Evolutionary conservation across 768 basidiomycete genomes (phyloP).

Genomic region (Leccinum imitatum): DNA sequence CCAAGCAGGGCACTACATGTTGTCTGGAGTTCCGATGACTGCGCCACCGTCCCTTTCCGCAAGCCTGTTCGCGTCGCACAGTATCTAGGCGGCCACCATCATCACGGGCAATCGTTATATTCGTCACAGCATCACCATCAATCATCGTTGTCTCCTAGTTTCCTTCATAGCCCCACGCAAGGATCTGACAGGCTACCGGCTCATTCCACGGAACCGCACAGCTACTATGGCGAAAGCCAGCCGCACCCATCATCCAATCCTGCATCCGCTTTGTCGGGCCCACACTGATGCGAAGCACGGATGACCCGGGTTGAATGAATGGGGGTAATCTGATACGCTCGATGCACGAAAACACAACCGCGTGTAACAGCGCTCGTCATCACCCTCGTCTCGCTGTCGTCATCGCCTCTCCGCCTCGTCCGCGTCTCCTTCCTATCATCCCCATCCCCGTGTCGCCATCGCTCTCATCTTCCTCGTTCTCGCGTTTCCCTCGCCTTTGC

Average conservation of each 20-base stretch:
- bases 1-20: constrained; percentile 24
- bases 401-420: too few relatives aligned
- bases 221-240: constrained; percentile 32
- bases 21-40: constrained; percentile 48
- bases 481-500: too few relatives aligned
- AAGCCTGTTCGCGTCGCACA: constrained; percentile 34
- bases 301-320: constrained; percentile 5
- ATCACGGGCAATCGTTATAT: constrained; percentile 30
- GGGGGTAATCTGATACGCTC: too few relatives aligned
- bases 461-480: too few relatives aligned
- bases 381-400: neutral
- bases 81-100: constrained; percentile 24
- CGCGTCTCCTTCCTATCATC: too few relatives aligned
- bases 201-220: constrained; percentile 30
- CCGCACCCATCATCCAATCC: constrained; percentile 26
- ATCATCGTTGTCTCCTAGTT: constrained; percentile 27
- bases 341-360: too few relatives aligned
- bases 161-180: constrained; percentile 31
- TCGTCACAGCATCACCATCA: constrained; percentile 33
- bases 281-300: constrained; percentile 22
- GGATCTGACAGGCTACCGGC: constrained; percentile 29
- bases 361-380: too few relatives aligned
- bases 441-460: too few relatives aligned
- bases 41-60: constrained; percentile 49
- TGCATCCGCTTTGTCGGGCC: constrained; percentile 29